Percentiles rank a stretch among this genome's conserved stretches.
Conservation (phyloP, 73 alveolate species). For the Tetrahymena elliotti region DNA sequence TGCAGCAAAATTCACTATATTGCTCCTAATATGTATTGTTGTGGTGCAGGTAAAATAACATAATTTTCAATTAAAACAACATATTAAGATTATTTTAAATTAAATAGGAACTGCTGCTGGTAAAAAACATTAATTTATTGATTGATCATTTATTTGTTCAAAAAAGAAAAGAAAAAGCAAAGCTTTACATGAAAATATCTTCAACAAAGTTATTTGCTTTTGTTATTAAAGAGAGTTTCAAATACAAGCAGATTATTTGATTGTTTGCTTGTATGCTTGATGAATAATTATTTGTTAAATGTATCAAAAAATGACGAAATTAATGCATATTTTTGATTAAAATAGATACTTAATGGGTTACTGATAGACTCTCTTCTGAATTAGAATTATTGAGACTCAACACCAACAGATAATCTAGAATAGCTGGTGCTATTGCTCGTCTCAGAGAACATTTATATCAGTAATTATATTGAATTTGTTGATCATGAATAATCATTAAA, state of each 20-base stretch:
- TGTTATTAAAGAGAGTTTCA: too few relatives aligned
- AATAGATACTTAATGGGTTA: background rate
- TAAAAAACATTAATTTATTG: background rate
- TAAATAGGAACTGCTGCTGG: slow-evolving; percentile 10
- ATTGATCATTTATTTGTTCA: background rate
- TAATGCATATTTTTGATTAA: background rate
- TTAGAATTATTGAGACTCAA: slow-evolving; percentile 85
- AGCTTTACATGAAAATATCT: background rate
- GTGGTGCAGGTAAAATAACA: slow-evolving; percentile 99
- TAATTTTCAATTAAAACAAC: slow-evolving; percentile 85
- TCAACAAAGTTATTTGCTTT: background rate
- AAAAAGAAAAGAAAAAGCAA: background rate
- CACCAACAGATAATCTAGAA: slow-evolving; percentile 88
- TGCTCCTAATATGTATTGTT: slow-evolving; percentile 94
- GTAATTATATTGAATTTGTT: slow-evolving; percentile 17
- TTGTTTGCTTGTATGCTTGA: background rate
- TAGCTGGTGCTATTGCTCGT: slow-evolving; percentile 82
- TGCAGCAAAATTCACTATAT: slow-evolving; percentile 92
- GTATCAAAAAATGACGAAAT: background rate
- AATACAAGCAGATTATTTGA: background rate
- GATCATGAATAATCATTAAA: background rate
- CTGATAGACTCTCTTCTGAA: slow-evolving; percentile 12
- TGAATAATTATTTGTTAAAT: too few relatives aligned
- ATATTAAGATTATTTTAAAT: slow-evolving; percentile 1
- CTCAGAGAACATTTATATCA: slow-evolving; percentile 80